These are phyloP conservation scores for Phaeophleospora eucalypticola DNA, from an alignment of 2,329 filamentous ascomycete species.

Conservation along the genomic window DNA sequence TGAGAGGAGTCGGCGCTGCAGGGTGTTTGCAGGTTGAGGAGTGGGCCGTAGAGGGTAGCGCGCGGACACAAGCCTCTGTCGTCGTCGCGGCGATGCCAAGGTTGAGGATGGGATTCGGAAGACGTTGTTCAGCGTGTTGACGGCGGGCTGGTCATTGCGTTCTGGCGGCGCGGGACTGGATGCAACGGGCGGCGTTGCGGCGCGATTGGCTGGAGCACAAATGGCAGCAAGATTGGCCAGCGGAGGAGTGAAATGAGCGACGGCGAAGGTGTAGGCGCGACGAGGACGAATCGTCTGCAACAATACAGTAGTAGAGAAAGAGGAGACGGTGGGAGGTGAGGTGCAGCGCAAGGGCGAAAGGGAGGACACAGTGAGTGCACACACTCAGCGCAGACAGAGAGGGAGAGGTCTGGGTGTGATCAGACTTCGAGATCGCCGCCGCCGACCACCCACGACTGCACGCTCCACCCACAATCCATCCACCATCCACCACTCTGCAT, in stretches of 20 bases:
- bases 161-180: no score
- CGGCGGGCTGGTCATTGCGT: conserved; percentile 2
- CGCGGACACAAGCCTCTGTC: not conserved
- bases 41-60: no score
- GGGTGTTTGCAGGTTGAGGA: no score
- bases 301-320: not conserved
- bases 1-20: not conserved
- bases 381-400: no score
- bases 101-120: not conserved
- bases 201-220: conserved; percentile 9
- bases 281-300: conserved; percentile 3
- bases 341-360: no score
- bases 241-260: conserved; percentile 12
- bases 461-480: no score
- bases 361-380: no score
- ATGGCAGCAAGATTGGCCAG: conserved; percentile 4
- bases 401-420: no score
- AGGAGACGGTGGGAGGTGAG: not conserved
- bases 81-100: not conserved
- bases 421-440: no score
- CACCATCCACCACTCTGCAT: no score
- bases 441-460: no score
- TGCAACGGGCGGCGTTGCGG: conserved; percentile 1
- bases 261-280: conserved; percentile 2
- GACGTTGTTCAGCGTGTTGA: not conserved